A percentile compares a stretch with the other conserved stretches of the same genome.
Conservation (phyloP, 1,284 basidiomycete species). For the Ceratobasidium sp. region DNA sequence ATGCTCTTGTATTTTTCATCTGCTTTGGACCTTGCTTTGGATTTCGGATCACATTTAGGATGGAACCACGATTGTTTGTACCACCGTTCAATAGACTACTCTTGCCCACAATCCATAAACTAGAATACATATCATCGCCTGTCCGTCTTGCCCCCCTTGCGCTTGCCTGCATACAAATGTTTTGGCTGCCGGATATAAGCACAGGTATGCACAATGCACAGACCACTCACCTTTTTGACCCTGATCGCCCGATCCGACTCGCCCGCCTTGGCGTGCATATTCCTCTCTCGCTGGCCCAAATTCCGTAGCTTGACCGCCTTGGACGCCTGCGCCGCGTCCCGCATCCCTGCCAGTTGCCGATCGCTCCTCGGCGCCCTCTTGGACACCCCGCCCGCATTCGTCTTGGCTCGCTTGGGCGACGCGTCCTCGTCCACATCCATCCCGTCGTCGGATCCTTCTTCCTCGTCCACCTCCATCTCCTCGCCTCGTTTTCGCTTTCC, state of each 20-base stretch:
- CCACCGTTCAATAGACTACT: slow-evolving; percentile 21
- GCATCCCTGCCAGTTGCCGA: slow-evolving; percentile 81
- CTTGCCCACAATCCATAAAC: slow-evolving; percentile 1
- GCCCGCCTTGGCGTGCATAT: slow-evolving; percentile 87
- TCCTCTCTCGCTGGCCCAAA: slow-evolving; percentile 84
- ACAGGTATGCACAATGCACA: no score
- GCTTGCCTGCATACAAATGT: slow-evolving; percentile 88
- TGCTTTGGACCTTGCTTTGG: neutral
- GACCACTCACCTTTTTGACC: slow-evolving; percentile 79
- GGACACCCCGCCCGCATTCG: slow-evolving; percentile 67
- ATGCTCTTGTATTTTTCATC: neutral
- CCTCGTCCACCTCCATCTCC: slow-evolving; percentile 64
- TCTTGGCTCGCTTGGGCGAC: slow-evolving; percentile 69
- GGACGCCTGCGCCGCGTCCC: slow-evolving; percentile 78
- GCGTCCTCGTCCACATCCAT: slow-evolving; percentile 58
- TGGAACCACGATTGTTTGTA: neutral
- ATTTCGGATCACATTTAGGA: slow-evolving; percentile 18
- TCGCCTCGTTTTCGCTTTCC: slow-evolving; percentile 70
- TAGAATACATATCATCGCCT: slow-evolving; percentile 64
- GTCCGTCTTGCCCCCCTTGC: slow-evolving; percentile 87
- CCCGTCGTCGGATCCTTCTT: slow-evolving; percentile 51
- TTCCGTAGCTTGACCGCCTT: slow-evolving; percentile 84
- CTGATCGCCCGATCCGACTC: slow-evolving; percentile 87
- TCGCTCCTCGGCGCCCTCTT: slow-evolving; percentile 72
- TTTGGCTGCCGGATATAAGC: slow-evolving; percentile 77